Percentiles rank a stretch among this genome's conserved stretches.
Conservation (phyloP, 805 yeast species). For the Metschnikowia borealis region DNA sequence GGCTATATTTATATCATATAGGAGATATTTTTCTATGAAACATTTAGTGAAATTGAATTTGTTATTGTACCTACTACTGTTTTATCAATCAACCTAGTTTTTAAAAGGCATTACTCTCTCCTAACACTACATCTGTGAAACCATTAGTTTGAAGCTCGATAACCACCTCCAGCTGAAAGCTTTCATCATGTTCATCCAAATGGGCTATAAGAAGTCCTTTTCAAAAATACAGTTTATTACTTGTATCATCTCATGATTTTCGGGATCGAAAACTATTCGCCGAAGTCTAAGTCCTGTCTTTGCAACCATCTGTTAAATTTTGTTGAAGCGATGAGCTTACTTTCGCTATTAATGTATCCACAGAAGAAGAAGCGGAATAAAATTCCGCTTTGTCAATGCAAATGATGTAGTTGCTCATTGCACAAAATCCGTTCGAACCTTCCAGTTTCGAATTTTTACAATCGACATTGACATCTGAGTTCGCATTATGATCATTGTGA, state of each 20-base stretch:
- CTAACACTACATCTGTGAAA: constrained; percentile 47
- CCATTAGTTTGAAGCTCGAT: constrained; percentile 41
- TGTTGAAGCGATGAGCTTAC: constrained; percentile 15
- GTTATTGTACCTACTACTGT: no score
- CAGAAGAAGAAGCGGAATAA: constrained; percentile 25
- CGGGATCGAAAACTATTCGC: constrained; percentile 32
- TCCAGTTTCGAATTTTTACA: constrained; percentile 39
- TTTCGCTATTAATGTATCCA: not conserved
- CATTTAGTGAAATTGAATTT: no score
- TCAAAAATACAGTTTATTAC: constrained; percentile 51
- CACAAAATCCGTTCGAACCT: constrained; percentile 49
- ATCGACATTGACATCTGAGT: constrained; percentile 28
- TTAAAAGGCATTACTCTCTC: no score
- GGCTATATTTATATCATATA: no score
- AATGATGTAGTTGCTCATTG: constrained; percentile 51
- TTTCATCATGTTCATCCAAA: not conserved
- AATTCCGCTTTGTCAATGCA: constrained; percentile 46
- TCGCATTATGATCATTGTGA: constrained; percentile 17
- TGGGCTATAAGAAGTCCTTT: constrained; percentile 29
- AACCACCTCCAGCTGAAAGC: constrained; percentile 27
- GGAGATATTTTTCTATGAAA: no score
- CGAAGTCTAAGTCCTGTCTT: constrained; percentile 15
- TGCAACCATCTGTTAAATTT: constrained; percentile 31
- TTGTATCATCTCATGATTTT: constrained; percentile 40
- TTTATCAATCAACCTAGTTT: no score